Conservation (phyloP, 805 yeast genomes). For the Clavispora phyllophila region DNA sequence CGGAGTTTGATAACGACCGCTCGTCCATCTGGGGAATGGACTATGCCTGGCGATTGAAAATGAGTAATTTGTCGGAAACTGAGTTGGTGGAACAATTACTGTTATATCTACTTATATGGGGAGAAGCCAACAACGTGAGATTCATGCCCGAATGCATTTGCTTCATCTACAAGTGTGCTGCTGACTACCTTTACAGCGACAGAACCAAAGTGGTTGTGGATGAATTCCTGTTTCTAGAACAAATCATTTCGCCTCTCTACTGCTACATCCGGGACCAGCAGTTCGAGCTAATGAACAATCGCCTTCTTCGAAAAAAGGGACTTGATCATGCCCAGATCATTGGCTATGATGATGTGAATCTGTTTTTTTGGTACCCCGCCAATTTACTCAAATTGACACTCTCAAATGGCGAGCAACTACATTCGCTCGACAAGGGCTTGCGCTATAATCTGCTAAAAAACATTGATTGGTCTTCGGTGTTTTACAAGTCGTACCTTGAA, state of each 20-base stretch:
- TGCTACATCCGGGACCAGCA: constrained; percentile 64
- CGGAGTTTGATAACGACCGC: constrained; percentile 7
- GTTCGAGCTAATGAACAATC: constrained; percentile 50
- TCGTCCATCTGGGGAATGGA: constrained; percentile 18
- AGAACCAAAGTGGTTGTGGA: neutral
- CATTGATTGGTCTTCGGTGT: constrained; percentile 38
- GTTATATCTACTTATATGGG: constrained; percentile 63
- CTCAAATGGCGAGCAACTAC: constrained; percentile 26
- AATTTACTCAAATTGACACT: constrained; percentile 30
- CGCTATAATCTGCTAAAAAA: constrained; percentile 28
- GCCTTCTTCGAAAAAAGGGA: constrained; percentile 52
- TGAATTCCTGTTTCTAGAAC: constrained; percentile 28
- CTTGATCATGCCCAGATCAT: constrained; percentile 61
- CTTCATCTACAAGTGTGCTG: constrained; percentile 26
- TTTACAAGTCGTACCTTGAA: constrained; percentile 45
- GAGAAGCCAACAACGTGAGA: constrained; percentile 66
- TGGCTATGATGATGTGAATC: constrained; percentile 55
- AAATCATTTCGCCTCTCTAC: constrained; percentile 47
- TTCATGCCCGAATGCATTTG: constrained; percentile 43
- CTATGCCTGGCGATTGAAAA: constrained; percentile 60
- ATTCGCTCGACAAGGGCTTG: constrained; percentile 22
- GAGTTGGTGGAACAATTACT: constrained; percentile 66
- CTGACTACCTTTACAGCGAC: constrained; percentile 17
- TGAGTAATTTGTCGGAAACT: constrained; percentile 47
- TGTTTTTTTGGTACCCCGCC: constrained; percentile 44